Evolutionary conservation across 2,329 filamentous ascomycete species (phyloP).

Genomic region (Colletotrichum paranaense): DNA sequence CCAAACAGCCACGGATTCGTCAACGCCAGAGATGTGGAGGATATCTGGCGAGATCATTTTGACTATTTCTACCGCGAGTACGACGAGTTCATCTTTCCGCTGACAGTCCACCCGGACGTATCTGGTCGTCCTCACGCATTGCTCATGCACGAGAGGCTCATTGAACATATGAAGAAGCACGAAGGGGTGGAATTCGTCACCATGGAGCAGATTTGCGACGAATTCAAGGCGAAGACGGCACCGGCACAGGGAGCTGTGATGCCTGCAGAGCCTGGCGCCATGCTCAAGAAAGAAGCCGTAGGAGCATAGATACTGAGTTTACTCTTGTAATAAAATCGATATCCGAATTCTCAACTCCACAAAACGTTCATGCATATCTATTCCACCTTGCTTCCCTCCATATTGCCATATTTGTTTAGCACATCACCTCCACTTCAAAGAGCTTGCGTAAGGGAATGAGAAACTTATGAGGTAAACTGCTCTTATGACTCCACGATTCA

Average conservation of each 20-base stretch:
- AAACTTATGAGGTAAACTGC: background rate
- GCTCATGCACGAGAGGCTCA: conserved; percentile 78
- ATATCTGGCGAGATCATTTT: conserved; percentile 75
- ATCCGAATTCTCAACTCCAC: background rate
- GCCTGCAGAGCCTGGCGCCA: conserved; percentile 65
- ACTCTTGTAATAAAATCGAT: background rate
- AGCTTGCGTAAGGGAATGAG: background rate
- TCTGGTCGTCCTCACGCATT: conserved; percentile 78
- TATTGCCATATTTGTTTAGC: no score
- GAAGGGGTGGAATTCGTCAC: conserved; percentile 74
- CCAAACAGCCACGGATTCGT: conserved; percentile 73
- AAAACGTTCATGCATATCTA: background rate
- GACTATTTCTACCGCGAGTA: conserved; percentile 82
- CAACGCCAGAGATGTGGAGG: conserved; percentile 69
- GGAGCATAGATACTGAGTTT: no score
- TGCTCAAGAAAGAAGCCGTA: conserved; percentile 58
- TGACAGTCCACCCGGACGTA: conserved; percentile 82
- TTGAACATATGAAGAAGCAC: conserved; percentile 74
- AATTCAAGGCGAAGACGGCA: conserved; percentile 75
- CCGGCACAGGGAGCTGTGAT: conserved; percentile 69
- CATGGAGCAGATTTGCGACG: conserved; percentile 78
- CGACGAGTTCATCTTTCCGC: conserved; percentile 81
- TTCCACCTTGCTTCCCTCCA: background rate
- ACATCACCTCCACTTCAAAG: no score
- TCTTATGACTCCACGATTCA: background rate